Percentiles rank a stretch among this genome's conserved stretches.
Evolutionary conservation across 352 stramenopile species (phyloP).

Genomic region (Pythium chondricola): DNA sequence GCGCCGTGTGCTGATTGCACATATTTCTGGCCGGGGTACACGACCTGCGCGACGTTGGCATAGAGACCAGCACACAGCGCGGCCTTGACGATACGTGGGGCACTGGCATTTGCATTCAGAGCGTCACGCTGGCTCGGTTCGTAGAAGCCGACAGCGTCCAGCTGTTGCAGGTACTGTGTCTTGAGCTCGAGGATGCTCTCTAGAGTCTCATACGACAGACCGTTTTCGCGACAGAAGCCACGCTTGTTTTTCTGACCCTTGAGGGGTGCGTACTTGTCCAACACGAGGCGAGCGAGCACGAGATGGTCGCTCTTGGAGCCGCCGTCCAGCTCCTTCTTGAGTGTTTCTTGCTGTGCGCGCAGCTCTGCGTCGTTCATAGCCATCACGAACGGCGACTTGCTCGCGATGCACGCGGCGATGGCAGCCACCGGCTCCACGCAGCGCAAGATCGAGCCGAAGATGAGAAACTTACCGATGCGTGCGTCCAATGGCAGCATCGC

Average conservation of each 20-base stretch:
- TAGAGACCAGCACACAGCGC: conserved; percentile 79
- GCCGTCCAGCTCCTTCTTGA: conserved; percentile 62
- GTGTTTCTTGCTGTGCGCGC: conserved; percentile 38
- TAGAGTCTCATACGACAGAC: conserved; percentile 84
- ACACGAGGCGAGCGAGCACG: conserved; percentile 57
- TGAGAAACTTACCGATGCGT: conserved; percentile 82
- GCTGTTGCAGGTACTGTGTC: conserved; percentile 79
- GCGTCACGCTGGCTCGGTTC: conserved; percentile 27
- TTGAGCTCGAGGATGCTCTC: conserved; percentile 90
- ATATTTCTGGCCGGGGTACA: conserved; percentile 93
- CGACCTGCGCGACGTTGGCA: conserved; percentile 71
- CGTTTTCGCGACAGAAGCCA: conserved; percentile 60
- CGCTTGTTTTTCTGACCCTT: conserved; percentile 48
- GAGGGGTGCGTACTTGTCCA: conserved; percentile 60
- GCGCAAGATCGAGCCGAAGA: conserved; percentile 84
- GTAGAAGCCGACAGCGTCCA: conserved; percentile 78
- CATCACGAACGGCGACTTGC: conserved; percentile 73
- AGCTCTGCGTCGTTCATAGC: conserved; percentile 62
- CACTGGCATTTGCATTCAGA: conserved; percentile 53
- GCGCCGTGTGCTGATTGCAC: conserved; percentile 89
- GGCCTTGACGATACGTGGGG: conserved; percentile 90
- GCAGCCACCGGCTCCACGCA: conserved; percentile 79
- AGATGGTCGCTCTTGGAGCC: conserved; percentile 78
- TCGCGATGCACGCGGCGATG: conserved; percentile 78
- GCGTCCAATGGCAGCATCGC: conserved; percentile 80